A percentile compares a stretch with the other conserved stretches of the same genome.
Evolutionary conservation across 371 early-diverging fungal genomes (phyloP).

Genomic region (Sporodiniella umbellata): DNA sequence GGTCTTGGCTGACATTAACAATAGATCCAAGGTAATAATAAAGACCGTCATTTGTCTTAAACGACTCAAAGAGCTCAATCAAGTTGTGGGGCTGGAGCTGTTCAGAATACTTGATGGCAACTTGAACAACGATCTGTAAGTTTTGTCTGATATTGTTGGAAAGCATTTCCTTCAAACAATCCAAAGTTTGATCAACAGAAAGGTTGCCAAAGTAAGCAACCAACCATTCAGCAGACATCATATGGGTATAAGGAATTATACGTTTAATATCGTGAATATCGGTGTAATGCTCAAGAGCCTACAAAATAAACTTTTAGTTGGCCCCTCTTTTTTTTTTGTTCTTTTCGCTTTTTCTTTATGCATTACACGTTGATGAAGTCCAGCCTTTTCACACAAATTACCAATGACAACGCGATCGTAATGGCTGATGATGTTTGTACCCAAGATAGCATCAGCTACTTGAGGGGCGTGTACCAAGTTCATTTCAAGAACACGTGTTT

Average conservation of each 20-base stretch:
- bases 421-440: constrained; percentile 92
- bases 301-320: background rate
- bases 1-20: constrained; percentile 92
- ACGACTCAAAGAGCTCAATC: constrained; percentile 87
- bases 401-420: constrained; percentile 93
- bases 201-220: constrained; percentile 91
- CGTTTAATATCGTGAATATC: constrained; percentile 96
- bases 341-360: background rate
- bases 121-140: constrained; percentile 91
- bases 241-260: constrained; percentile 86
- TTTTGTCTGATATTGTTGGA: constrained; percentile 87
- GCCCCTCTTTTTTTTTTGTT: background rate
- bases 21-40: constrained; percentile 94
- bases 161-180: constrained; percentile 90
- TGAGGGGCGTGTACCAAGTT: constrained; percentile 95
- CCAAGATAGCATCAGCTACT: constrained; percentile 97
- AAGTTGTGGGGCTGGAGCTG: constrained; percentile 84
- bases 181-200: constrained; percentile 91
- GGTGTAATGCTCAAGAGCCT: constrained; percentile 95
- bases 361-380: constrained; percentile 83
- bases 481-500: constrained; percentile 97
- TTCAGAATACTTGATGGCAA: constrained; percentile 95
- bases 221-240: constrained; percentile 84
- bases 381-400: constrained; percentile 94
- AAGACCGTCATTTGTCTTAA: constrained; percentile 90